These are phyloP conservation scores for Alternaria panax DNA, from an alignment of 2,329 filamentous ascomycete genomes.

Conservation along the genomic window DNA sequence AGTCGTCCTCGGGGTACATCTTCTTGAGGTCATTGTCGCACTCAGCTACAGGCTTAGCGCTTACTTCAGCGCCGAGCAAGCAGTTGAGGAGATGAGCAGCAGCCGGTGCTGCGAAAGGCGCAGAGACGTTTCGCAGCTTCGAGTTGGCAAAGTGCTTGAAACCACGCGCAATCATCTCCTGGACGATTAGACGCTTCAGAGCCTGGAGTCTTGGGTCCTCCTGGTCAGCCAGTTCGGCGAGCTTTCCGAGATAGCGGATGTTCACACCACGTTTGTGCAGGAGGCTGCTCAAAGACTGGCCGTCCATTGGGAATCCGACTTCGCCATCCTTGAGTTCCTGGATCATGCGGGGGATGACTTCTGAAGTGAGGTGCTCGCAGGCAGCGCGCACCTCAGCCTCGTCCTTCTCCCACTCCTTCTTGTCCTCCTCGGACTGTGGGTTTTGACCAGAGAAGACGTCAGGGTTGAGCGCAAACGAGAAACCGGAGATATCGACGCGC, in stretches of 20 bases:
- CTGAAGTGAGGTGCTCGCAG: constrained; percentile 77
- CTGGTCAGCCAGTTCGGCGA: constrained; percentile 70
- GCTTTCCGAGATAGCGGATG: constrained; percentile 88
- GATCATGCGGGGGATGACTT: constrained; percentile 83
- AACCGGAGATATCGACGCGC: constrained; percentile 84
- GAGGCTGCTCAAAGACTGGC: constrained; percentile 84
- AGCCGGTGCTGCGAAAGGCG: constrained; percentile 80
- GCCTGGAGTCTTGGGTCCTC: constrained; percentile 75
- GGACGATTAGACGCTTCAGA: constrained; percentile 76
- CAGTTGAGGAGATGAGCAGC: constrained; percentile 92
- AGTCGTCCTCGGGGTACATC: constrained; percentile 82
- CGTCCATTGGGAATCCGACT: constrained; percentile 97
- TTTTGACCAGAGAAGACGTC: constrained; percentile 93
- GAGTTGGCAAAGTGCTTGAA: constrained; percentile 91
- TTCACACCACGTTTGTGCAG: constrained; percentile 98
- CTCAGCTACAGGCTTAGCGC: constrained; percentile 78
- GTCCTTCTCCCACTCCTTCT: constrained; percentile 79
- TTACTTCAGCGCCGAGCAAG: constrained; percentile 78
- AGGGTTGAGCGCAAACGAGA: constrained; percentile 88
- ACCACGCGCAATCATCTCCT: constrained; percentile 93
- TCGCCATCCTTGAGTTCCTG: constrained; percentile 90
- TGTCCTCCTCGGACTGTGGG: constrained; percentile 90
- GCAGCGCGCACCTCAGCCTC: constrained; percentile 88
- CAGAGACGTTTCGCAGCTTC: constrained; percentile 80
- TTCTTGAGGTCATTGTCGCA: constrained; percentile 75